These are phyloP conservation scores for Barnettozyma siamensis DNA, from an alignment of 805 yeast genomes.

Conservation along the genomic window DNA sequence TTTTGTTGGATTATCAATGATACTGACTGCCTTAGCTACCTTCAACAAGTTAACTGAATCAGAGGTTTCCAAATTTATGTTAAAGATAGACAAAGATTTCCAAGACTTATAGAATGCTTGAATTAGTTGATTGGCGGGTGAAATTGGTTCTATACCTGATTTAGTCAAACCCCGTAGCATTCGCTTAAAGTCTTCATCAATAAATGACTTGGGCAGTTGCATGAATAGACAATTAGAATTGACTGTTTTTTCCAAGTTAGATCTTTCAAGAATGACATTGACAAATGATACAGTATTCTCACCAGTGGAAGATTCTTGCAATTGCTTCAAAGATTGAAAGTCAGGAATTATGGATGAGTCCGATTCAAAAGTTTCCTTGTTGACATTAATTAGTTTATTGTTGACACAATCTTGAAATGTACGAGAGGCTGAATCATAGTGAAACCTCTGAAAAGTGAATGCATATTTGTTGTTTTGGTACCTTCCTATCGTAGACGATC, in stretches of 20 bases:
- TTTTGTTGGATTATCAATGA: background rate
- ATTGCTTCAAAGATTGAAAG: background rate
- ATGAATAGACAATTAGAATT: slow-evolving; percentile 2
- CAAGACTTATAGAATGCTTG: background rate
- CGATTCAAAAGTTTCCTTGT: background rate
- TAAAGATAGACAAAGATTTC: slow-evolving; percentile 3
- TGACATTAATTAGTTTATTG: background rate
- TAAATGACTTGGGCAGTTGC: background rate
- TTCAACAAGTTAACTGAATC: background rate
- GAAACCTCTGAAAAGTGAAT: slow-evolving; percentile 1
- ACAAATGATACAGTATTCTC: background rate
- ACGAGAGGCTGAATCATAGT: background rate
- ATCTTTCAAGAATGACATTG: background rate
- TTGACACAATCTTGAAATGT: background rate
- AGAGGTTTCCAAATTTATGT: background rate
- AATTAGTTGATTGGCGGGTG: background rate
- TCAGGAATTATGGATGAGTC: background rate
- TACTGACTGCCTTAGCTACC: slow-evolving; percentile 1
- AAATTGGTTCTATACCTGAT: background rate
- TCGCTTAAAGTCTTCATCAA: slow-evolving; percentile 3
- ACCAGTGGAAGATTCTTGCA: background rate
- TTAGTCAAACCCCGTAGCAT: background rate
- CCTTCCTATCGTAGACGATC: background rate
- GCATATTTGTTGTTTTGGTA: background rate
- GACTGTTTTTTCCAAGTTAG: background rate